phyloP scores from a whole-genome alignment of 345 rosid genomes.

The Salix suchowensis region DNA sequence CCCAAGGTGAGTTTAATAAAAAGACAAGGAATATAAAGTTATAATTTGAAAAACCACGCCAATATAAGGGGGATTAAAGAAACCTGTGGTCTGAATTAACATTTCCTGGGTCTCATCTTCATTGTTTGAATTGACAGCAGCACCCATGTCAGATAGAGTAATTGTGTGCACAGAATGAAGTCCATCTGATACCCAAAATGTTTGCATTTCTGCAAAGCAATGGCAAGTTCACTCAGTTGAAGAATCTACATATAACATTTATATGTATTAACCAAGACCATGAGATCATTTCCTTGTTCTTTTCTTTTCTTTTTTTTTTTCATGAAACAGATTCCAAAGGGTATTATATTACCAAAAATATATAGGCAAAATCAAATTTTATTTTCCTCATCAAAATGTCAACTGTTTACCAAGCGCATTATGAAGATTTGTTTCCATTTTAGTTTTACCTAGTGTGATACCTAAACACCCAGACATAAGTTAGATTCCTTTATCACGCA shows the following conservation, averaged over 20 bases:
- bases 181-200: conserved; percentile 71
- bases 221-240: conserved; percentile 12
- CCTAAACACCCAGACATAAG: not conserved
- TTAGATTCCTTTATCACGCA: not conserved
- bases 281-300: not conserved
- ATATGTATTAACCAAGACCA: not conserved
- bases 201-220: conserved; percentile 49
- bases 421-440: not conserved
- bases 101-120: conserved; percentile 36
- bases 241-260: not conserved
- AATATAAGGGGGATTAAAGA: not conserved
- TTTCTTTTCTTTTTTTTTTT: not conserved
- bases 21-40: not conserved
- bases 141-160: conserved; percentile 36
- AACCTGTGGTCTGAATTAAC: conserved; percentile 46
- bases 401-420: not conserved
- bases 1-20: not conserved
- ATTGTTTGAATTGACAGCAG: conserved; percentile 35
- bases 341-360: not conserved
- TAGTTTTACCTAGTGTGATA: not conserved
- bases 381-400: not conserved
- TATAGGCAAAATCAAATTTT: not conserved
- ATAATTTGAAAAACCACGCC: not conserved
- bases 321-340: not conserved
- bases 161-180: conserved; percentile 49